Base-by-base conservation (phyloP, 2,329 filamentous ascomycete genomes). In the Fusarium tricinctum region DNA sequence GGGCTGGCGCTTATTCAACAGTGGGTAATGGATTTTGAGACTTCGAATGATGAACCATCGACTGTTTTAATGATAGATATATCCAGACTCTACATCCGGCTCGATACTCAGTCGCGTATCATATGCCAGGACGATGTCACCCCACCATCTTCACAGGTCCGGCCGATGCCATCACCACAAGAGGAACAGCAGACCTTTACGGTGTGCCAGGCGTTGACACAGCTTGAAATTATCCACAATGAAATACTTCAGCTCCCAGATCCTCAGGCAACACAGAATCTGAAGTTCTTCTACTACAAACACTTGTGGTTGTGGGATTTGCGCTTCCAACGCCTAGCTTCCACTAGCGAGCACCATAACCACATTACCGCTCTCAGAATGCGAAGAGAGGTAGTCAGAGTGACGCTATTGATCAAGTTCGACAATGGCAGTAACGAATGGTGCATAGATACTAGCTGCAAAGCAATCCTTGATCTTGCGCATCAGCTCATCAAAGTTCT, bases 361-460 rank as follows among this genome's bases (percentile, higher is more conserved):
- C 38, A 57, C 14, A 26, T 57, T 5, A 57, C 22, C 0, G 38
- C 48, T 0, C 28, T 57, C 0, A 15, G 6, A 1, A 54, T 57
- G 54, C 15, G 54, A 17, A n/a, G 54, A 5, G 5, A 0, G 5
- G 13, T 57, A 39, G 22, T 54, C 5, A 5, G 43, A 19, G 38
- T 33, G 1, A 38, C 19, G 0, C 3, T 53, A 0, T 8, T 8
- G 2, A 15, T 22, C 2, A 23, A 15, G 10, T 0, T 13, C 1
- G 12, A 5, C 8, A 5, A 4, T 4, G 3, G 2, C 0, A 0
- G 5, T 6, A 3, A 3, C 15, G 1, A 6, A 3, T 13, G 0
- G 4, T 30, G 2, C 2, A 0, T 22, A 1, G 54, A 57, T 14
- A 3, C 2, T 4, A 3, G 17, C 8, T 57, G 54, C 12, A 28